Evolutionary conservation across 371 early-diverging fungal species (phyloP), one percentile per base, ranked within the genome.

Genomic region (Actinomortierella ambigua): DNA sequence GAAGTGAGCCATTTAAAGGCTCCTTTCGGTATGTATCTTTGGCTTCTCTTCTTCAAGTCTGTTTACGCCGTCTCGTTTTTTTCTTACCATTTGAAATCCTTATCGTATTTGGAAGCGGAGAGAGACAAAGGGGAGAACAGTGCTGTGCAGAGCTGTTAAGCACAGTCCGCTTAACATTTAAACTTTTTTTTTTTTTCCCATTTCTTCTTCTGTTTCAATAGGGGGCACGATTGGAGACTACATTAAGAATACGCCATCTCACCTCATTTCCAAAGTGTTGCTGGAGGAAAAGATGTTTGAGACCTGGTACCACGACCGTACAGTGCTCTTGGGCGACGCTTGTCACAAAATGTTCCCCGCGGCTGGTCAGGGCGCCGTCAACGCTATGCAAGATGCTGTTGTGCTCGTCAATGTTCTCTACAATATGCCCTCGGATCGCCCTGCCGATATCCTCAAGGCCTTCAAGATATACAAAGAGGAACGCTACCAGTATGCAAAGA

Each of bases 261-360:
- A 34, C 11, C 34, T 34, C 11, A 34, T 34, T 4, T 34, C 34
- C 34, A 34, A 34, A 34, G 59, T 58, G 20, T 50, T 58, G 59
- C 44, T 58, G 26, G 59, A 58, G 11, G 59, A 58, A 39, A 58
- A 69, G 69, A 52, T 50, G 0, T 69, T 59, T 57, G 64, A 64
- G 17, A 58, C 59, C 4, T 58, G 59, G 59, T 40, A 34, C 41
- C 50, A 50, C 8, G 50, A 42, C 5, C 49, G 50, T 2, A 27
- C 41, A 0, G 59, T 50, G 11, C 34, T 58, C 6, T 28, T 58
- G 28, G 59, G 59, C 13, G 59, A 58, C 50, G 57, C 54, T 13
- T 63, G 64, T 26, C 64, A 57, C 26, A 69, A 63, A 49, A 49
- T 63, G 64, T 22, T 63, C 13, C 58, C 52, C 14, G 11, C 34